Evolutionary conservation across 1,139 yeast species (phyloP), one percentile per base, ranked within the genome.

Genomic region (Protomyces pachydermus): DNA sequence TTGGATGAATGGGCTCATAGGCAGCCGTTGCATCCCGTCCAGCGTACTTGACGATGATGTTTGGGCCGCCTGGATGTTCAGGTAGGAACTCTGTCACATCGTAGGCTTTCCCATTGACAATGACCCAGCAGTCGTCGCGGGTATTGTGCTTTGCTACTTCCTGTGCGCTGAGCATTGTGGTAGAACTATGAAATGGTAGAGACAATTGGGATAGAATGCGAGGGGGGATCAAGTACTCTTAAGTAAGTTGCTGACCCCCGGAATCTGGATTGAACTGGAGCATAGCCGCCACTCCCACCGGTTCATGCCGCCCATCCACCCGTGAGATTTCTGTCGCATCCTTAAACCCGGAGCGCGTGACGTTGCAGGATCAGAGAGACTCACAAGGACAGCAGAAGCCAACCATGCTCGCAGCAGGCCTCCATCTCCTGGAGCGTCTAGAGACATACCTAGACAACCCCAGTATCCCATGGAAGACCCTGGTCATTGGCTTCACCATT

Each of bases 1-100:
- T 82, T 0, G 96, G 95, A 75, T 91, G 98, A 65, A 91, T 81
- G 10, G 95, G 95, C 67, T 83, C 88, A 73, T 48, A 91, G 67
- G 89, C 83, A 69, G 86, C 87, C 2, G 96, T 87, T 2, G 96
- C 97, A 72, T 93, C 98, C 71, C 85, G 85, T 16, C 98, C 98
- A 2, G 96, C 97, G 72, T 86, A 88, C 68, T 82, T 83, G 54
- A 86, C 74, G 54, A 91, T 84, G 37, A 91, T 84, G 37, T 80
- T 80, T 66, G 81, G 82, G 1, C 98, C 98, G 67, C 98, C 98
- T 0, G 98, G 98, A 74, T 93, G 98, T 56, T 84, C 80, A 28
- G 83, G 79, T 65, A 88, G 79, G 72, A 91, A 91, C 42, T 84
- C 82, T 0, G 97, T 87, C 69, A 91, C 81, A 73, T 91, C 54